phyloP scores from a whole-genome alignment of 2,329 filamentous ascomycete species.

The Fusarium azukiicola region DNA sequence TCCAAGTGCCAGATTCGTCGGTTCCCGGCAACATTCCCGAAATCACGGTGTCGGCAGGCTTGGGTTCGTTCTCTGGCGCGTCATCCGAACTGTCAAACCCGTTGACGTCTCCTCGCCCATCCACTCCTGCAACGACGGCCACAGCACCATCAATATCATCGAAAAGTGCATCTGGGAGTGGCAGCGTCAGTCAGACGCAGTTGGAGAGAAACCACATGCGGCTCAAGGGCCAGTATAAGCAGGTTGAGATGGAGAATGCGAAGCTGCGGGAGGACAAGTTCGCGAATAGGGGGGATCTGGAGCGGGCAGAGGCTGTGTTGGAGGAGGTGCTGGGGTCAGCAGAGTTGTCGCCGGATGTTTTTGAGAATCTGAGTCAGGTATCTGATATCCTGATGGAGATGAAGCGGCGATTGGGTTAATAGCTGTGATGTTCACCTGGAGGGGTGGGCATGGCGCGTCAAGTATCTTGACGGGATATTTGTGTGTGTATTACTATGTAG shows the following conservation, averaged over 20 bases:
- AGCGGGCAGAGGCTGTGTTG: conserved; percentile 7
- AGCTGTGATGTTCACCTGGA: background rate
- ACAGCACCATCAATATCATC: background rate
- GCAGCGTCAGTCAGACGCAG: conserved; percentile 7
- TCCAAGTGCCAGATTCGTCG: background rate
- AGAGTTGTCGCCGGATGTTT: conserved; percentile 10
- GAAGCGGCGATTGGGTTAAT: conserved; percentile 10
- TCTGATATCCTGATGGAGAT: conserved; percentile 17
- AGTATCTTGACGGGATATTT: background rate
- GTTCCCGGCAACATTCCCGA: background rate
- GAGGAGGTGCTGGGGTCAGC: conserved; percentile 8
- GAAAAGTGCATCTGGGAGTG: background rate
- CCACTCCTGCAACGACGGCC: background rate
- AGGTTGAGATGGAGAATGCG: conserved; percentile 15
- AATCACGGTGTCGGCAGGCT: background rate
- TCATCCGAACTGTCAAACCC: conserved; percentile 8
- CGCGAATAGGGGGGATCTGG: conserved; percentile 16
- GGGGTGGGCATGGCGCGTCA: background rate
- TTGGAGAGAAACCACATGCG: conserved; percentile 15
- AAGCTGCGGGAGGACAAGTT: conserved; percentile 15
- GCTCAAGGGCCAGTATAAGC: conserved; percentile 15
- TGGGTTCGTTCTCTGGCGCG: background rate
- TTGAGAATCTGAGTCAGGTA: conserved; percentile 7
- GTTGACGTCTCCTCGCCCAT: background rate
- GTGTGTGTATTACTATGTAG: background rate